phyloP scores from a whole-genome alignment of 345 rosid species.

The Euclidium syriacum region DNA sequence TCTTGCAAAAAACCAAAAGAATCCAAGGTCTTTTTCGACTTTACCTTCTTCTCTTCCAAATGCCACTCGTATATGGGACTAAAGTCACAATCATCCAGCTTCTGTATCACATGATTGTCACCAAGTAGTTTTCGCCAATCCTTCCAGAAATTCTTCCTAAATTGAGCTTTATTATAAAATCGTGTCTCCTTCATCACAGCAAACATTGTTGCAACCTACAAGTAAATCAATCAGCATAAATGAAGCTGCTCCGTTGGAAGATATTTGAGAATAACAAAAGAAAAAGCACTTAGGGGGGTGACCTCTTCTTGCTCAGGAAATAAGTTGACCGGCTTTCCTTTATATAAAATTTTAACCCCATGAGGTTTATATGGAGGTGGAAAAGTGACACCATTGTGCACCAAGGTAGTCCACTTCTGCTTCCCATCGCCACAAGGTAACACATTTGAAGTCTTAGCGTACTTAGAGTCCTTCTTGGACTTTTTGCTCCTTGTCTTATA shows the following conservation, averaged over 20 bases:
- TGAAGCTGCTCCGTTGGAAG: not conserved
- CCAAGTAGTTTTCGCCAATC: constrained; percentile 84
- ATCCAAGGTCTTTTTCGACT: not conserved
- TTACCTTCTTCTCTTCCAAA: constrained; percentile 67
- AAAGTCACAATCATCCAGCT: constrained; percentile 67
- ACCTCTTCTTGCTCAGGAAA: constrained; percentile 87
- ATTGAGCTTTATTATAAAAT: constrained; percentile 54
- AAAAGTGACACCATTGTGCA: constrained; percentile 85
- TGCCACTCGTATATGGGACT: constrained; percentile 82
- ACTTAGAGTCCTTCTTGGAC: constrained; percentile 50
- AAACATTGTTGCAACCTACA: constrained; percentile 90
- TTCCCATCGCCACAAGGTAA: constrained; percentile 78
- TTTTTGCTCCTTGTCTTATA: constrained; percentile 44
- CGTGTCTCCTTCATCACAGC: constrained; percentile 87
- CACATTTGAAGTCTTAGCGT: constrained; percentile 52
- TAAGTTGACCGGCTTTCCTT: constrained; percentile 63
- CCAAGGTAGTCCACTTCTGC: constrained; percentile 86
- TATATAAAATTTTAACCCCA: constrained; percentile 66
- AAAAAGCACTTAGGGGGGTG: not conserved
- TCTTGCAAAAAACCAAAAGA: no score
- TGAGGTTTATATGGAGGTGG: constrained; percentile 84
- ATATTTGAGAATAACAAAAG: not conserved
- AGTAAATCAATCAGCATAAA: constrained; percentile 9
- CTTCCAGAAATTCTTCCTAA: constrained; percentile 81
- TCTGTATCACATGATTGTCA: constrained; percentile 66